Evolutionary conservation across 2,329 filamentous ascomycete species (phyloP).

Genomic region (Neonectria magnoliae): DNA sequence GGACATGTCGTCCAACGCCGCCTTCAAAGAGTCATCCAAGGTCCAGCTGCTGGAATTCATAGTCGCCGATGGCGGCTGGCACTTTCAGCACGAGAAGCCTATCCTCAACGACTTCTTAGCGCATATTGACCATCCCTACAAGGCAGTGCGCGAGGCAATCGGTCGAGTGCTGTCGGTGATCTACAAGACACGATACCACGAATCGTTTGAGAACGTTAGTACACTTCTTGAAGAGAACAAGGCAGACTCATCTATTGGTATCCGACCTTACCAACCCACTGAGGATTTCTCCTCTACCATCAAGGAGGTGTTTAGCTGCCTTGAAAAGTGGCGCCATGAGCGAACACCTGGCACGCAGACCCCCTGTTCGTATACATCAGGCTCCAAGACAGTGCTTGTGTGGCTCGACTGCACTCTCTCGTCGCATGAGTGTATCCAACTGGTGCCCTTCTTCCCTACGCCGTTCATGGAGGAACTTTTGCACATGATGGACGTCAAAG

Average conservation of each 20-base stretch:
- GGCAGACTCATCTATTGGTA: slow-evolving; percentile 81
- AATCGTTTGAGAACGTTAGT: slow-evolving; percentile 85
- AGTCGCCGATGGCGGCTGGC: slow-evolving; percentile 91
- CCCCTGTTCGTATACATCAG: slow-evolving; percentile 92
- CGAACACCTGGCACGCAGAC: slow-evolving; percentile 89
- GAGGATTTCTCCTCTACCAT: slow-evolving; percentile 79
- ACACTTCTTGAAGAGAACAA: slow-evolving; percentile 83
- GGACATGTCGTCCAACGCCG: slow-evolving; percentile 94
- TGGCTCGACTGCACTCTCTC: slow-evolving; percentile 94
- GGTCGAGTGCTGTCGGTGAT: slow-evolving; percentile 89
- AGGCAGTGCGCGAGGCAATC: slow-evolving; percentile 94
- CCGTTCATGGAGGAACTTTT: slow-evolving; percentile 91
- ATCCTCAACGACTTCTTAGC: slow-evolving; percentile 88
- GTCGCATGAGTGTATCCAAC: slow-evolving; percentile 90
- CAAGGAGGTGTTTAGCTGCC: slow-evolving; percentile 76
- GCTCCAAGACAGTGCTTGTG: slow-evolving; percentile 92
- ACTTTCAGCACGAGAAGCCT: slow-evolving; percentile 89
- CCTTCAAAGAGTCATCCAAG: slow-evolving; percentile 98
- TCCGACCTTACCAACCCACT: slow-evolving; percentile 82
- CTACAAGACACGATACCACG: slow-evolving; percentile 91
- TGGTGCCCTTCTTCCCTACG: slow-evolving; percentile 90
- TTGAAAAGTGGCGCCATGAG: slow-evolving; percentile 89
- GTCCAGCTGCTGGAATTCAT: slow-evolving; percentile 90
- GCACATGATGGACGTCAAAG: slow-evolving; percentile 99
- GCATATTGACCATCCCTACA: slow-evolving; percentile 97